Evolutionary conservation across 176 grass and related monocot species (phyloP).

Genomic region (Ensete ventricosum): DNA sequence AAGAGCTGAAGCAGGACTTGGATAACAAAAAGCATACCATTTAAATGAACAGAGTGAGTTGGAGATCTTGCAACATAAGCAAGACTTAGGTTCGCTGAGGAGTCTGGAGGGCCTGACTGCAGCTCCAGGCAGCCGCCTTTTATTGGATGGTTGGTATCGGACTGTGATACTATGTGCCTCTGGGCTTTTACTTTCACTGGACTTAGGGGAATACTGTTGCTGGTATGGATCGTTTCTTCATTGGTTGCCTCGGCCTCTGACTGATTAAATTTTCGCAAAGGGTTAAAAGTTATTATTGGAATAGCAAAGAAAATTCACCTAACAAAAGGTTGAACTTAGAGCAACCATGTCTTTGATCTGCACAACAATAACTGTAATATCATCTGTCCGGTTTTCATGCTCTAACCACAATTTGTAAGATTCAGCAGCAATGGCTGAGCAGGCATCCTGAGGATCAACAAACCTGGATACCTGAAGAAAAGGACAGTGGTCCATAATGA

Average conservation of each 20-base stretch:
- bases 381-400: conserved; percentile 85
- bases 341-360: conserved; percentile 61
- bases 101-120: conserved; percentile 23
- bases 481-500: neutral
- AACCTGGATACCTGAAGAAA: conserved; percentile 49
- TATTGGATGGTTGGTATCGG: conserved; percentile 23
- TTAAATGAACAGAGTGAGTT: conserved; percentile 23
- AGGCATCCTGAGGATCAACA: conserved; percentile 81
- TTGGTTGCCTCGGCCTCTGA: neutral
- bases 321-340: conserved; percentile 37
- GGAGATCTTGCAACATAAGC: conserved; percentile 40
- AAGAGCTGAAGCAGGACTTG: neutral
- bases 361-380: conserved; percentile 95
- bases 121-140: conserved; percentile 20
- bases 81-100: conserved; percentile 26
- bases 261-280: conserved; percentile 1
- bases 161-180: conserved; percentile 4
- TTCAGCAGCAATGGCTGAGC: conserved; percentile 74
- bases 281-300: neutral
- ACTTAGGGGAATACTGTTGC: neutral
- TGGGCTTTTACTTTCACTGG: neutral
- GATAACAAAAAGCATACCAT: conserved; percentile 4
- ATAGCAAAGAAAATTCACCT: neutral
- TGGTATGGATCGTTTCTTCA: neutral
- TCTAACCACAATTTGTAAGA: conserved; percentile 91